Conservation (phyloP, 2,329 filamentous ascomycete genomes). For the Cytospora piceicola region DNA sequence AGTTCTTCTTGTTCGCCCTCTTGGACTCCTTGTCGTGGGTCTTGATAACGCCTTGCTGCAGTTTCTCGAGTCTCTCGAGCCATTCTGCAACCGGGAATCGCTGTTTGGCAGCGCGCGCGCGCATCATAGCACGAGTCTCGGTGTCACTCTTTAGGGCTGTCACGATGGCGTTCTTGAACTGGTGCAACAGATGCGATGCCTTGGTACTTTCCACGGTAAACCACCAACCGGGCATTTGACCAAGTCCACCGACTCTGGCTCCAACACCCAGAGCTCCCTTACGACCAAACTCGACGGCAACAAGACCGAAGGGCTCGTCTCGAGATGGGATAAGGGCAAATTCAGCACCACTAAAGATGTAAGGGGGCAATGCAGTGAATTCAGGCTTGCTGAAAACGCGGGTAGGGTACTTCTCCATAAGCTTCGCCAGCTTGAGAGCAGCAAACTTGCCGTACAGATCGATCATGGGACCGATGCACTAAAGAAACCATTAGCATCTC, state of each 20-base stretch:
- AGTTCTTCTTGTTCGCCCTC: conserved; percentile 32
- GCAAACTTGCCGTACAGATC: conserved; percentile 70
- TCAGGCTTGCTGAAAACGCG: conserved; percentile 70
- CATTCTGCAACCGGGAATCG: conserved; percentile 69
- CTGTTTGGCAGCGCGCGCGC: conserved; percentile 65
- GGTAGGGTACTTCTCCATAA: conserved; percentile 68
- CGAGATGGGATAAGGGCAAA: conserved; percentile 72
- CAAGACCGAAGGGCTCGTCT: conserved; percentile 71
- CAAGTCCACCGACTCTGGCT: conserved; percentile 65
- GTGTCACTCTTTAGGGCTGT: conserved; percentile 60
- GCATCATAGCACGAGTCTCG: conserved; percentile 62
- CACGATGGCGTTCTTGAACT: conserved; percentile 66
- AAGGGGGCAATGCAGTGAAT: conserved; percentile 68
- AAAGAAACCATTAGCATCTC: not conserved
- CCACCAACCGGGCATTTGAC: conserved; percentile 73
- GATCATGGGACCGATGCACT: conserved; percentile 64
- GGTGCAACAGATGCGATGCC: conserved; percentile 59
- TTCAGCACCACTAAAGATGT: conserved; percentile 69
- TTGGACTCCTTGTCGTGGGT: conserved; percentile 39
- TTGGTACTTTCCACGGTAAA: conserved; percentile 68
- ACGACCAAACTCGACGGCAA: conserved; percentile 69
- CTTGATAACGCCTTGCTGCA: conserved; percentile 60
- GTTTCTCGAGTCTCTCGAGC: conserved; percentile 65
- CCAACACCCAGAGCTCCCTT: conserved; percentile 70
- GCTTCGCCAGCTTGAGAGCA: conserved; percentile 62